Evolutionary conservation across 129 eudicot species (phyloP), one percentile per base, ranked within the genome.

Genomic region (Flaveria robusta): DNA sequence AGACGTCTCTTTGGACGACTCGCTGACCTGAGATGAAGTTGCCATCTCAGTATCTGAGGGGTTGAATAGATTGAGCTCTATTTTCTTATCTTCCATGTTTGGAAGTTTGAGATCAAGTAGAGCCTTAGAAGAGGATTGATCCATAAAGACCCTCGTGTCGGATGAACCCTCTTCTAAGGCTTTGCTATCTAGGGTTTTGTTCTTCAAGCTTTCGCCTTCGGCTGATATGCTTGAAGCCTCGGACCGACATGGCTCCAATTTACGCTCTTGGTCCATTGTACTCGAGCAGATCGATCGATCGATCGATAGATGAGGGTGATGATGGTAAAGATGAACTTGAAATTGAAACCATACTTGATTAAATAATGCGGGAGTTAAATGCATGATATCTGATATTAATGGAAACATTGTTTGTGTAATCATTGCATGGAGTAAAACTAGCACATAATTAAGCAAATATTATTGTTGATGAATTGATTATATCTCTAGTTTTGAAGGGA

Each of bases 141-240:
- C 39, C 37, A 74, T 22, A 51, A 51, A 51, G 7, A 31, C 37
- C 37, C 37, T 31, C 37, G 37, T 31, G 37, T 31, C 37, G 7
- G 39, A 34, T 34, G 39, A 74, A 10, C 76, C 80, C 56, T 83
- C 84, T 54, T 46, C 22, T 18, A 72, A 6, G 2, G n/a, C 76
- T 26, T 64, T 77, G 73, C 59, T 59, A 16, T 76, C 77, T 20
- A 5, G 73, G 22, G 55, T 74, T 79, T 84, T 69, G 56, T 68
- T 79, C 81, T 81, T 71, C 59, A 68, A 22, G 70, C 65, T 75
- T 24, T 77, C 83, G 12, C 66, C 77, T 68, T 83, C 82, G 0
- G 89, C 91, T 0, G 95, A 89, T 51, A 88, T 86, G 81, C 88
- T 88, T 3, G 94, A 88, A 22, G 85, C 87, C 66, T 82, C 87